Conservation (phyloP, 2,329 filamentous ascomycete species). For the Penicillium sp. region DNA sequence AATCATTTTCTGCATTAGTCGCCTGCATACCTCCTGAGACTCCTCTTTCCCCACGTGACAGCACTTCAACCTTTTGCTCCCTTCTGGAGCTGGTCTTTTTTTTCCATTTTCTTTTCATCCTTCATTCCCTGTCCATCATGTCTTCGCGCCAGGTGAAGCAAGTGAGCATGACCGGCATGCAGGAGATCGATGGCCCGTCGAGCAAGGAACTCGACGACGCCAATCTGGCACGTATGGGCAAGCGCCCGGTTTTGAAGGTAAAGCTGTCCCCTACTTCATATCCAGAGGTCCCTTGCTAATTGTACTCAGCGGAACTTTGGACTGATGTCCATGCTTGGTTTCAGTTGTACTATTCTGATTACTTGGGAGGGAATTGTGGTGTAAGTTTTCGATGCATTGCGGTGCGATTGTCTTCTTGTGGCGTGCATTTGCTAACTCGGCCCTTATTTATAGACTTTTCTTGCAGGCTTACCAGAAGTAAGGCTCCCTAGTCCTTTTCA, state of each 20-base stretch:
- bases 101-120: background rate
- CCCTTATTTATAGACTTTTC: constrained; percentile 10
- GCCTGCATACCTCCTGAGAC: background rate
- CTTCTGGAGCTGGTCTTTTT: background rate
- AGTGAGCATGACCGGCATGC: constrained; percentile 6
- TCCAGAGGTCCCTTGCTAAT: background rate
- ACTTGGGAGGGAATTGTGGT: constrained; percentile 43
- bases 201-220: constrained; percentile 35
- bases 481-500: background rate
- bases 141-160: constrained; percentile 13
- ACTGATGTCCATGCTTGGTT: constrained; percentile 41
- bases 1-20: background rate
- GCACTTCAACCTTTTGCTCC: background rate
- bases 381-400: constrained; percentile 19
- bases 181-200: constrained; percentile 14
- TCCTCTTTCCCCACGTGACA: background rate
- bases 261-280: background rate
- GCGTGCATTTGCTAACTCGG: background rate
- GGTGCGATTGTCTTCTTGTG: background rate
- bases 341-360: constrained; percentile 41
- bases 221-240: constrained; percentile 52
- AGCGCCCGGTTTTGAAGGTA: constrained; percentile 49
- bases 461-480: constrained; percentile 24
- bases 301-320: constrained; percentile 39
- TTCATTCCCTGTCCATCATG: constrained; percentile 3